phyloP scores from a whole-genome alignment of 1,139 yeast genomes.

The Kodamaea suecica region DNA sequence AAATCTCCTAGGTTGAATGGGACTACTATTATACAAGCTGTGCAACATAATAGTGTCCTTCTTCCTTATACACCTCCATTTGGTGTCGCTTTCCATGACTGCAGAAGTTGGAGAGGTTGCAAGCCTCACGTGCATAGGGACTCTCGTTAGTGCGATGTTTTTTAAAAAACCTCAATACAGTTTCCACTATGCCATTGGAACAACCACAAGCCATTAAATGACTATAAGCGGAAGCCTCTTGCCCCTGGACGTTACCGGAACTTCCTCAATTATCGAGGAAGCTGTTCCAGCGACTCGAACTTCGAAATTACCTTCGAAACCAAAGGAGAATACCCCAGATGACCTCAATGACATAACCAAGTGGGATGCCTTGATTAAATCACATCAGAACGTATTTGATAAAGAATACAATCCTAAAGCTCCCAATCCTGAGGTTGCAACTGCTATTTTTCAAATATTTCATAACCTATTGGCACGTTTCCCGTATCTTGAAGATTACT shows the following conservation, averaged over 20 bases:
- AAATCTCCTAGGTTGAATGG: no score
- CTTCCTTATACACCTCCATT: no score
- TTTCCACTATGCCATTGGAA: no score
- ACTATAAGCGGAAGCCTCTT: background rate
- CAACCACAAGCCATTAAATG: background rate
- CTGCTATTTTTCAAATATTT: conserved; percentile 16
- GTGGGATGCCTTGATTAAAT: conserved; percentile 33
- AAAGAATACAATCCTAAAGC: conserved; percentile 12
- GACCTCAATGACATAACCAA: conserved; percentile 25
- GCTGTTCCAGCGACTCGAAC: background rate
- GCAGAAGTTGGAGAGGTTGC: no score
- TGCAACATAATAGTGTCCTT: no score
- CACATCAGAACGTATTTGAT: conserved; percentile 20
- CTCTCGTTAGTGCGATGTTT: no score
- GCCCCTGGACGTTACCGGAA: background rate
- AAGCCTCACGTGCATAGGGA: no score
- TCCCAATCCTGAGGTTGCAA: background rate
- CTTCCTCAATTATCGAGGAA: background rate
- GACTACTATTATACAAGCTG: no score
- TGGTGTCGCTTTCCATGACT: no score
- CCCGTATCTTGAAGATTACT: conserved; percentile 56
- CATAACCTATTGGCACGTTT: conserved; percentile 42
- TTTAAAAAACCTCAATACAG: no score
- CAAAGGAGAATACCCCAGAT: conserved; percentile 9
- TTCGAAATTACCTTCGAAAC: background rate